phyloP scores from a whole-genome alignment of 2,329 filamentous ascomycete species.

The Graphilbum sp. region DNA sequence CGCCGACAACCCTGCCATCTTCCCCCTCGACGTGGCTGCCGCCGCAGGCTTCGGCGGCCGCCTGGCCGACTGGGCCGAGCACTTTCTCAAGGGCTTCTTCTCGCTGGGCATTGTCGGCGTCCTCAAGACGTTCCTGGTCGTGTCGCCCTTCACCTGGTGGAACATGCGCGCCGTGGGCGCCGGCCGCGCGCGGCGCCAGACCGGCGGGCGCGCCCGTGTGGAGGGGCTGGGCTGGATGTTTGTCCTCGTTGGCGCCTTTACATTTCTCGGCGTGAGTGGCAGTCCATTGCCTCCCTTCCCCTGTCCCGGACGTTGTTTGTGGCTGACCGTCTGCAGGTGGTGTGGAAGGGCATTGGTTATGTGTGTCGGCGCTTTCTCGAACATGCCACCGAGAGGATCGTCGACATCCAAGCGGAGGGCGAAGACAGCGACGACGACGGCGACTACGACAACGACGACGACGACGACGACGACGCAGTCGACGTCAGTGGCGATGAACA shows the following conservation, averaged over 20 bases:
- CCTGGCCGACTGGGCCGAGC: conserved; percentile 51
- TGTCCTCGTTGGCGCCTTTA: conserved; percentile 63
- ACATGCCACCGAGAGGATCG: conserved; percentile 60
- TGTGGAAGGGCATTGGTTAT: conserved; percentile 66
- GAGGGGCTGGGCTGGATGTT: conserved; percentile 67
- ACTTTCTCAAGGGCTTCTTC: conserved; percentile 82
- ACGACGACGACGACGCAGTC: conserved; percentile 29
- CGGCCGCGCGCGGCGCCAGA: conserved; percentile 31
- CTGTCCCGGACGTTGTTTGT: too few species aligned
- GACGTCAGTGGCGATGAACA: conserved; percentile 14
- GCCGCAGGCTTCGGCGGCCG: conserved; percentile 11
- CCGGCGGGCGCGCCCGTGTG: conserved; percentile 58
- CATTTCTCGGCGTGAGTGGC: conserved; percentile 55
- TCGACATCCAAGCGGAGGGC: conserved; percentile 56
- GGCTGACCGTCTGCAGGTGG: conserved; percentile 32
- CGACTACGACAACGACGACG: conserved; percentile 53
- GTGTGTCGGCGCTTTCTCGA: conserved; percentile 60
- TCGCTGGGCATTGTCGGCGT: conserved; percentile 78
- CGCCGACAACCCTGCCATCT: not conserved
- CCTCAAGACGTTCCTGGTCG: conserved; percentile 58
- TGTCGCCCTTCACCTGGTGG: conserved; percentile 64
- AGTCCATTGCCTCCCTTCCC: not conserved
- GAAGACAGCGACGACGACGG: conserved; percentile 53
- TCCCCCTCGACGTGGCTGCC: too few species aligned
- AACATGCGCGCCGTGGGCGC: conserved; percentile 49